Percentiles rank a stretch among this genome's conserved stretches.
phyloP scores from a whole-genome alignment of 2,329 filamentous ascomycete genomes.

The Sporothrix pallida region DNA sequence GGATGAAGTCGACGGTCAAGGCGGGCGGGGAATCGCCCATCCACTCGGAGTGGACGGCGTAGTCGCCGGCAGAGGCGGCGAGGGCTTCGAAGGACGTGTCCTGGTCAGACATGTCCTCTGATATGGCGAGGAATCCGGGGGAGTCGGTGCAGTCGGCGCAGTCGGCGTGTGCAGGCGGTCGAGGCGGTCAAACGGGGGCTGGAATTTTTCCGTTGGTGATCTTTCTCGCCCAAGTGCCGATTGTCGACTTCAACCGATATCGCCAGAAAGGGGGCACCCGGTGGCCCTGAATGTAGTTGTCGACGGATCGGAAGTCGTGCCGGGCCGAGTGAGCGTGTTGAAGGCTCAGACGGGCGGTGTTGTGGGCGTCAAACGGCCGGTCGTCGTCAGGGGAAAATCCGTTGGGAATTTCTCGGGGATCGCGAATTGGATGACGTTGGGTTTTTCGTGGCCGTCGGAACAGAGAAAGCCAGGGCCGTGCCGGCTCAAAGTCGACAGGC shows the following conservation, averaged over 20 bases:
- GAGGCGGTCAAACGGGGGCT: neutral
- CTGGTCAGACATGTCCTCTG: constrained; percentile 36
- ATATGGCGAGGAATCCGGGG: constrained; percentile 4
- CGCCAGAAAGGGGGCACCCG: neutral
- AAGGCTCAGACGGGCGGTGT: constrained; percentile 1
- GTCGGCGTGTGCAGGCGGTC: constrained; percentile 8
- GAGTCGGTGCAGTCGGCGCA: neutral
- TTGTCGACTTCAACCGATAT: neutral
- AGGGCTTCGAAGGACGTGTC: constrained; percentile 39
- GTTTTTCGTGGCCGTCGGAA: neutral
- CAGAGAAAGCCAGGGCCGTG: neutral
- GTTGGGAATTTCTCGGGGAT: constrained; percentile 22
- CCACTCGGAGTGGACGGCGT: constrained; percentile 39
- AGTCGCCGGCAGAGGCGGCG: constrained; percentile 38
- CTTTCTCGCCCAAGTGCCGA: constrained; percentile 9
- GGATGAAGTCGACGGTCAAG: constrained; percentile 39
- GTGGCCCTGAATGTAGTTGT: neutral
- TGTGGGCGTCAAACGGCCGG: neutral
- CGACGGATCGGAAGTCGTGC: neutral
- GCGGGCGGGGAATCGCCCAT: constrained; percentile 40
- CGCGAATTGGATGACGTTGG: constrained; percentile 14
- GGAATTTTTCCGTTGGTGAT: no score
- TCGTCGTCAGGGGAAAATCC: constrained; percentile 15
- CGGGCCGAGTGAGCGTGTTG: constrained; percentile 16
- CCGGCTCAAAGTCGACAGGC: neutral